Conservation (phyloP, 495 filamentous ascomycete genomes). For the Lasiosphaeris hirsuta region DNA sequence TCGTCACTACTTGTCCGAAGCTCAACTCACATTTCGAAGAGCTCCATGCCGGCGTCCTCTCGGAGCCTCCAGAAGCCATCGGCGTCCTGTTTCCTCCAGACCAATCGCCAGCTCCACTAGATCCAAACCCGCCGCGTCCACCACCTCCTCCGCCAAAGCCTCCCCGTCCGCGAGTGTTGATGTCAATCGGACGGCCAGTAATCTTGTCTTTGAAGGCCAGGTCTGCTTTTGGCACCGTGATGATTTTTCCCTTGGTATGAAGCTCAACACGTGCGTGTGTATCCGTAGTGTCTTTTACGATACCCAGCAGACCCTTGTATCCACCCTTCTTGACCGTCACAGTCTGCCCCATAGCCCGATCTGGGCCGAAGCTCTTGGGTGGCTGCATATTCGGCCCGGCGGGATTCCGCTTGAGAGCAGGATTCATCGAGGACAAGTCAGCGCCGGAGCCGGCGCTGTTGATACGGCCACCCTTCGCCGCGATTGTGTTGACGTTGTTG, state of each 20-base stretch:
- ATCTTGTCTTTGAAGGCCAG: slow-evolving; percentile 79
- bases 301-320: slow-evolving; percentile 90
- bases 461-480: slow-evolving; percentile 81
- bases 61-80: slow-evolving; percentile 53
- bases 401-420: slow-evolving; percentile 67
- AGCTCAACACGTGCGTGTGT: slow-evolving; percentile 82
- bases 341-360: slow-evolving; percentile 86
- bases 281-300: slow-evolving; percentile 89
- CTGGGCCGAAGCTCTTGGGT: slow-evolving; percentile 72
- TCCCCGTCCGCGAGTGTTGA: slow-evolving; percentile 58
- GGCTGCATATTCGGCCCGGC: slow-evolving; percentile 63
- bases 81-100: slow-evolving; percentile 65
- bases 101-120: slow-evolving; percentile 37
- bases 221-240: slow-evolving; percentile 73
- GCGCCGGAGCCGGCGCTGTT: slow-evolving; percentile 58
- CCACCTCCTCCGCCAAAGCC: slow-evolving; percentile 44
- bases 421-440: slow-evolving; percentile 91
- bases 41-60: slow-evolving; percentile 70
- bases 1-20: slow-evolving; percentile 18
- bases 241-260: slow-evolving; percentile 84
- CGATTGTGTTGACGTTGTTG: slow-evolving; percentile 79
- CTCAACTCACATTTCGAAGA: slow-evolving; percentile 52
- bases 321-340: slow-evolving; percentile 78
- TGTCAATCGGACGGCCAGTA: slow-evolving; percentile 69
- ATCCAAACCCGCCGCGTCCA: slow-evolving; percentile 42